These are phyloP conservation scores for Beauveria bassiana DNA, from an alignment of 2,329 filamentous ascomycete genomes.

Conservation along the genomic window DNA sequence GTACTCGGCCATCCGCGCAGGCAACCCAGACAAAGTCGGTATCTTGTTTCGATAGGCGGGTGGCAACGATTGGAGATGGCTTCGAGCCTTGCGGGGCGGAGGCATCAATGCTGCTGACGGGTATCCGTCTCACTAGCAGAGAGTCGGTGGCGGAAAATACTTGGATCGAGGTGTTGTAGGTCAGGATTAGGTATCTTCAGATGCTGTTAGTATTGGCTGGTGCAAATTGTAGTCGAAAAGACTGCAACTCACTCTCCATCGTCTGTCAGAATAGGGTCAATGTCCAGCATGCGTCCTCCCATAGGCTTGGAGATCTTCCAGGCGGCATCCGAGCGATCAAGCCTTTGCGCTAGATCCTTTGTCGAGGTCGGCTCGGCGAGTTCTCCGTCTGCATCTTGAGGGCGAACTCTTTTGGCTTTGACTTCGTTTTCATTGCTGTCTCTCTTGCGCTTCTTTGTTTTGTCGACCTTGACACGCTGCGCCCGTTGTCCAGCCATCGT, in stretches of 20 bases:
- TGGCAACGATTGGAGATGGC: constrained; percentile 32
- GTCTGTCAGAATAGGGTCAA: constrained; percentile 53
- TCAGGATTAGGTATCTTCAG: constrained; percentile 64
- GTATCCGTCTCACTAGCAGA: constrained; percentile 66
- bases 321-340: constrained; percentile 26
- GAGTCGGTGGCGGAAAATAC: constrained; percentile 78
- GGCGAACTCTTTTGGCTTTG: constrained; percentile 33
- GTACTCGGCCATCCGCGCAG: constrained; percentile 49
- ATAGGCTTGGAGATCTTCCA: constrained; percentile 59
- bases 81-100: constrained; percentile 18
- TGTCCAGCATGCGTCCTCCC: constrained; percentile 57
- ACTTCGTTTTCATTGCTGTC: constrained; percentile 34
- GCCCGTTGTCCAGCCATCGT: constrained; percentile 29
- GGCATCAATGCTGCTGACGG: constrained; percentile 31
- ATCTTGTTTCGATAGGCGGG: constrained; percentile 29
- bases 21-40: constrained; percentile 51
- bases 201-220: constrained; percentile 4
- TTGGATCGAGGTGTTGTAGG: constrained; percentile 67
- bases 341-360: constrained; percentile 20
- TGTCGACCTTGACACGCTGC: constrained; percentile 26
- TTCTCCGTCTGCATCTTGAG: constrained; percentile 19
- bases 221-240: not conserved
- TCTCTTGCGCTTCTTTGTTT: constrained; percentile 40
- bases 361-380: constrained; percentile 15
- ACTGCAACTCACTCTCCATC: constrained; percentile 49